These are phyloP conservation scores for Ceratobasidium sp. DNA, from an alignment of 1,284 basidiomycete genomes.

Conservation along the genomic window DNA sequence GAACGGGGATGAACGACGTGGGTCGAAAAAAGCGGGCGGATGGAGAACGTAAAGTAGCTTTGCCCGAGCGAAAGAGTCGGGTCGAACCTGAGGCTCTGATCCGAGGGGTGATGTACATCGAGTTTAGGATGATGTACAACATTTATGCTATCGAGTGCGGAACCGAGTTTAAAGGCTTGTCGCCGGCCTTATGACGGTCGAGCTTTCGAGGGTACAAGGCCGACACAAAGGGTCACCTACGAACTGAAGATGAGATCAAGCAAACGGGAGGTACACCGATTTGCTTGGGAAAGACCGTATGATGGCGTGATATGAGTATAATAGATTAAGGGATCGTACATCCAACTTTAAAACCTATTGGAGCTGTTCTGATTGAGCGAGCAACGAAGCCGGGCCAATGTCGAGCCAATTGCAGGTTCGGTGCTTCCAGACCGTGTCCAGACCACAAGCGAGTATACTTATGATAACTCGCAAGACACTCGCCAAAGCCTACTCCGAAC, in stretches of 20 bases:
- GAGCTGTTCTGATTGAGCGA: too few species aligned
- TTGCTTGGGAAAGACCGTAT: not conserved
- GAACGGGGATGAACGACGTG: conserved; percentile 2
- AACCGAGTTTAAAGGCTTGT: not conserved
- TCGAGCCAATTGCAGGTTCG: too few species aligned
- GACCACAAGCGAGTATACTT: too few species aligned
- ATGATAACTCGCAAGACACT: too few species aligned
- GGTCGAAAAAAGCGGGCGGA: not conserved
- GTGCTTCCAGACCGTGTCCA: too few species aligned
- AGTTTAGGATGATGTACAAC: not conserved
- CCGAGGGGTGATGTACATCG: conserved; percentile 7
- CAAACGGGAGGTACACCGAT: not conserved
- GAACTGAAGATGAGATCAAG: not conserved
- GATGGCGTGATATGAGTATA: not conserved
- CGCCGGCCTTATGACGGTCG: too few species aligned
- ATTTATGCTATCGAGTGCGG: not conserved
- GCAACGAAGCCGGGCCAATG: too few species aligned
- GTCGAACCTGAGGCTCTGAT: not conserved
- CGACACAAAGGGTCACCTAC: not conserved
- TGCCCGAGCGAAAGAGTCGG: not conserved
- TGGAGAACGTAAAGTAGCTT: not conserved
- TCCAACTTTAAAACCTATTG: too few species aligned
- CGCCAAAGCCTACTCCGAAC: too few species aligned
- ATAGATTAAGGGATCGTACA: not conserved
- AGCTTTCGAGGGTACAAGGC: too few species aligned